A percentile compares a stretch with the other conserved stretches of the same genome.
Conservation (phyloP, 2,329 filamentous ascomycete species). For the Aspergillus calidoustus region DNA sequence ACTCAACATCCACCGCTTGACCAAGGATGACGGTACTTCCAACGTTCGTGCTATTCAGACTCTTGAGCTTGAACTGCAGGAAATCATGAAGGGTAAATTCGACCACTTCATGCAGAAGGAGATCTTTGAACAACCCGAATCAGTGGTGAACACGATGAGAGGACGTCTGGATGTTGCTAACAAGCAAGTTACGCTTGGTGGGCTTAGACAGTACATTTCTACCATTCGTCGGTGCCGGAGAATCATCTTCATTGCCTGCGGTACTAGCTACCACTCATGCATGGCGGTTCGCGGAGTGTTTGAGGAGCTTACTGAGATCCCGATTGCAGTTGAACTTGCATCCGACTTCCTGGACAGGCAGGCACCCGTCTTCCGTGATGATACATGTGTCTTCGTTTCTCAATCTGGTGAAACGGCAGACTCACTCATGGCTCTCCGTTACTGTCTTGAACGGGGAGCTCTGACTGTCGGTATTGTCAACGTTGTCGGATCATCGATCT, state of each 20-base stretch:
- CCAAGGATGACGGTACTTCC: constrained; percentile 94
- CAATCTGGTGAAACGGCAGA: constrained; percentile 99
- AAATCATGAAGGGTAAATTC: constrained; percentile 99
- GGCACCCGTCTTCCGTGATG: constrained; percentile 97
- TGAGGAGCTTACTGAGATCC: constrained; percentile 97
- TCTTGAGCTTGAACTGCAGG: constrained; percentile 96
- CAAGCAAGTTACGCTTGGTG: constrained; percentile 94
- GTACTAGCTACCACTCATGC: constrained; percentile 97
- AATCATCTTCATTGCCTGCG: constrained; percentile 98
- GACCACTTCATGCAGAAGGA: constrained; percentile 99
- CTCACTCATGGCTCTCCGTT: constrained; percentile 93
- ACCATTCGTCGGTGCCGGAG: constrained; percentile 96
- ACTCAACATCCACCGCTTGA: constrained; percentile 97
- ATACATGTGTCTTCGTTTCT: constrained; percentile 98
- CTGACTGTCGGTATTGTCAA: constrained; percentile 98
- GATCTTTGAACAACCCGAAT: constrained; percentile 99
- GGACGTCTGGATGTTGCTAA: constrained; percentile 92
- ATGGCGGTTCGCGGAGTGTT: constrained; percentile 99
- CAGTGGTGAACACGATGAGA: constrained; percentile 99
- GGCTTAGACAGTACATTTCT: constrained; percentile 91
- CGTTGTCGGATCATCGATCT: constrained; percentile 97
- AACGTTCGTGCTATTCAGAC: constrained; percentile 99
- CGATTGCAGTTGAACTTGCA: constrained; percentile 93
- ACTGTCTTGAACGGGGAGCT: constrained; percentile 96
- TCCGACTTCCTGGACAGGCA: constrained; percentile 98